A percentile compares a stretch with the other conserved stretches of the same genome.
Evolutionary conservation across 352 stramenopile genomes (phyloP).

Genomic region (Halophytophthora batemanensis): DNA sequence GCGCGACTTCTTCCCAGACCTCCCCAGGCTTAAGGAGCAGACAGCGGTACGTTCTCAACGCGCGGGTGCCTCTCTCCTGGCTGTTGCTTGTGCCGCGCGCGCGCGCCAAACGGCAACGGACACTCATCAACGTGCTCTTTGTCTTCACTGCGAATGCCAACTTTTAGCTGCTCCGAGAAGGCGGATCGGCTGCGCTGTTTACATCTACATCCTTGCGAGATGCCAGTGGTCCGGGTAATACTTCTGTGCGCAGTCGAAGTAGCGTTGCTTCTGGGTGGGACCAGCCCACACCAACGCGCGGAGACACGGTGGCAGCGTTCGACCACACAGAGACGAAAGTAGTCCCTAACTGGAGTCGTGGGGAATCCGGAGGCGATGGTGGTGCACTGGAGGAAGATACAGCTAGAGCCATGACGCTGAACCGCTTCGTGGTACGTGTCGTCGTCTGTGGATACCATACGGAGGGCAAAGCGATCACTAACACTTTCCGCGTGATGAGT

Average conservation of each 20-base stretch:
- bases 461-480: no score
- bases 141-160: no score
- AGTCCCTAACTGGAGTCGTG: not conserved
- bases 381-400: slow-evolving; percentile 6
- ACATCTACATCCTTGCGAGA: slow-evolving; percentile 22
- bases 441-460: no score
- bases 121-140: not conserved
- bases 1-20: slow-evolving; percentile 85
- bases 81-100: not conserved
- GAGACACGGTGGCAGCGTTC: slow-evolving; percentile 2
- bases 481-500: not conserved
- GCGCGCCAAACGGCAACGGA: not conserved
- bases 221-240: slow-evolving; percentile 5
- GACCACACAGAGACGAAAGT: not conserved
- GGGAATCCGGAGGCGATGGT: not conserved
- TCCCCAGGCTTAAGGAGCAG: slow-evolving; percentile 52
- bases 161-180: slow-evolving; percentile 26
- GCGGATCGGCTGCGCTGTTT: slow-evolving; percentile 12
- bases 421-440: slow-evolving; percentile 58
- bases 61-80: not conserved
- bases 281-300: slow-evolving; percentile 37
- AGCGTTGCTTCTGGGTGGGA: slow-evolving; percentile 49
- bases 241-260: slow-evolving; percentile 18
- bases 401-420: slow-evolving; percentile 45
- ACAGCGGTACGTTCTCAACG: slow-evolving; percentile 29